phyloP scores from a whole-genome alignment of 768 basidiomycete genomes.

The Rhizopogon vulgaris region DNA sequence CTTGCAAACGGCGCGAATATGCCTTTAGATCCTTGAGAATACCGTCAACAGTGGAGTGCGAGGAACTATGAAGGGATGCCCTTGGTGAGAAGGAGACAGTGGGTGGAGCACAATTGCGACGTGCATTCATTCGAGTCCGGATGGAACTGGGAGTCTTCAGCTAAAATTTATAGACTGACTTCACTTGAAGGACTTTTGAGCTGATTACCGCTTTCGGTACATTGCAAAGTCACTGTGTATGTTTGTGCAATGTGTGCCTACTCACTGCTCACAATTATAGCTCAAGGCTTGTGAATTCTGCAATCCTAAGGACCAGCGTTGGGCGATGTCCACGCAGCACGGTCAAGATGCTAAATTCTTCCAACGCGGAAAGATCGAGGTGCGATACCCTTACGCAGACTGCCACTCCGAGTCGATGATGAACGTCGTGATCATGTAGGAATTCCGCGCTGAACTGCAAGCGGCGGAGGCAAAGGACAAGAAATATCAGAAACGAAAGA shows the following conservation, averaged over 20 bases:
- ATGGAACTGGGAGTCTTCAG: background rate
- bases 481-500: conserved; percentile 91
- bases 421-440: conserved; percentile 36
- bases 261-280: too few species aligned
- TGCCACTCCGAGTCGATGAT: conserved; percentile 9
- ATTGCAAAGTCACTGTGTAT: background rate
- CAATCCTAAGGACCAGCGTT: background rate
- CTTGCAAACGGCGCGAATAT: conserved; percentile 46
- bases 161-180: too few species aligned
- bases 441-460: conserved; percentile 87
- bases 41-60: conserved; percentile 42
- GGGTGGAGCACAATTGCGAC: conserved; percentile 5
- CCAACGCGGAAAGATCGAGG: conserved; percentile 88
- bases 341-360: conserved; percentile 93
- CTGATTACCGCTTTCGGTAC: background rate
- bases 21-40: conserved; percentile 56
- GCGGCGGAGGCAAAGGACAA: conserved; percentile 95
- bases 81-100: conserved; percentile 12
- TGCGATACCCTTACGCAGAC: conserved; percentile 24
- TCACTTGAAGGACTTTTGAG: too few species aligned
- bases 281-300: background rate
- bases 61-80: conserved; percentile 11
- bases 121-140: conserved; percentile 4
- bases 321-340: conserved; percentile 41
- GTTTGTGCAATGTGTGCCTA: too few species aligned